These are phyloP conservation scores for Nidularia sp. DNA, from an alignment of 768 basidiomycete species.

Conservation along the genomic window DNA sequence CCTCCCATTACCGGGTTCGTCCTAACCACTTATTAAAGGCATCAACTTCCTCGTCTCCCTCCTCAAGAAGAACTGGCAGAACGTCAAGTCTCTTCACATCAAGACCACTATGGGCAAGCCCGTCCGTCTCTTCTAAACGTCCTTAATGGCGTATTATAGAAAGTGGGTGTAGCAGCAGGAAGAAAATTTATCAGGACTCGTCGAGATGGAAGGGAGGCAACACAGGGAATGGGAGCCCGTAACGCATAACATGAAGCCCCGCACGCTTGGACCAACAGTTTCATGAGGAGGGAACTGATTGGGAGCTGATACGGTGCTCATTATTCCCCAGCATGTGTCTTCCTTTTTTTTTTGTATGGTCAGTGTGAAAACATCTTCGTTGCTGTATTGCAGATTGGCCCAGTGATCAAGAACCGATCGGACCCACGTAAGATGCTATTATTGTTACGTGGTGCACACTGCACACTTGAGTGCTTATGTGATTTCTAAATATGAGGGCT, in stretches of 20 bases:
- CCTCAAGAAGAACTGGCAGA: slow-evolving; percentile 99
- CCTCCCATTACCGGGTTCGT: not conserved
- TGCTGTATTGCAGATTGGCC: too few relatives aligned
- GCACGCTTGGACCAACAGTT: slow-evolving; percentile 98
- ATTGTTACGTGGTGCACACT: too few relatives aligned
- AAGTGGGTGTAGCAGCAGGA: not conserved
- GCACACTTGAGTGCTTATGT: too few relatives aligned
- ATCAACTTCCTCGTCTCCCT: slow-evolving; percentile 99
- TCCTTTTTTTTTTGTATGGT: too few relatives aligned
- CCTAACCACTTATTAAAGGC: slow-evolving; percentile 39
- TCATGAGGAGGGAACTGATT: slow-evolving; percentile 71
- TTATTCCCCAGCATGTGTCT: too few relatives aligned
- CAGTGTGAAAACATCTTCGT: too few relatives aligned
- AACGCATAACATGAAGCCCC: slow-evolving; percentile 95
- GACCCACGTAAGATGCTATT: too few relatives aligned
- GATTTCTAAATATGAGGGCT: too few relatives aligned
- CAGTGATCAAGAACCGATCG: too few relatives aligned
- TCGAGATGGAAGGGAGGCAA: slow-evolving; percentile 12
- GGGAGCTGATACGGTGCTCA: slow-evolving; percentile 68
- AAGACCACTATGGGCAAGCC: slow-evolving; percentile 99
- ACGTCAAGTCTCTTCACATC: slow-evolving; percentile 97
- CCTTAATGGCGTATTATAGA: not conserved
- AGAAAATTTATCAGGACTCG: not conserved
- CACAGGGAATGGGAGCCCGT: slow-evolving; percentile 28
- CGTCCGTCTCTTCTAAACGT: slow-evolving; percentile 80